Conservation (phyloP, 805 yeast species). For the Torulaspora indica region DNA sequence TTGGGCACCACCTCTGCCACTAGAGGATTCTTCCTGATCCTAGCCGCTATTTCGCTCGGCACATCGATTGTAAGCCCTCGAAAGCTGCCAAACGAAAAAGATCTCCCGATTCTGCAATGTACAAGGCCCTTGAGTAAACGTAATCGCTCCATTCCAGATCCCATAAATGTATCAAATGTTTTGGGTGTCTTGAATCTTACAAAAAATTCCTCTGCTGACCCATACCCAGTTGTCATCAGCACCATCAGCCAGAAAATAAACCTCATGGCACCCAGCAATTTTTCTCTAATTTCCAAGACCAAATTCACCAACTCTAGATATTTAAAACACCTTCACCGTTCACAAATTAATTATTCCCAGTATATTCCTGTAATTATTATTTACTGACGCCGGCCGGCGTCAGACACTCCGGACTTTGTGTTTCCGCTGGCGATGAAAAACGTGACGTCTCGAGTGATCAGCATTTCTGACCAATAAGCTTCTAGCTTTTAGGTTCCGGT, state of each 20-base stretch:
- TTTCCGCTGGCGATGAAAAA: background rate
- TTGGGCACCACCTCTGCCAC: conserved; percentile 70
- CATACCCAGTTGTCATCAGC: background rate
- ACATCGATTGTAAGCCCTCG: conserved; percentile 66
- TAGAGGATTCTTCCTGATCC: conserved; percentile 53
- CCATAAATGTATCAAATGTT: conserved; percentile 45
- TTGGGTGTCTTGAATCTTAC: conserved; percentile 49
- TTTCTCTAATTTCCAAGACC: no score
- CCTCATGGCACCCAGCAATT: no score
- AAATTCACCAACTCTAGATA: no score
- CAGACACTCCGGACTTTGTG: conserved; percentile 1
- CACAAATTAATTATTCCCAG: background rate
- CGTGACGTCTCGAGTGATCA: background rate
- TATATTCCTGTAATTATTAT: background rate
- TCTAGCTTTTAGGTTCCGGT: background rate
- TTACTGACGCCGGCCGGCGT: conserved; percentile 11
- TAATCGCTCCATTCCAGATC: conserved; percentile 39
- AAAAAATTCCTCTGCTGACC: conserved; percentile 38
- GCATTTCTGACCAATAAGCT: conserved; percentile 1
- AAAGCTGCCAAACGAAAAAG: conserved; percentile 64
- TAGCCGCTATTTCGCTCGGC: conserved; percentile 43
- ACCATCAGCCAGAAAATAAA: no score
- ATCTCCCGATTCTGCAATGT: conserved; percentile 44
- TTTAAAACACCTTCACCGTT: background rate
- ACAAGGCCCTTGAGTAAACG: conserved; percentile 39